A percentile compares a stretch with the other conserved stretches of the same genome.
phyloP scores from a whole-genome alignment of 2,329 filamentous ascomycete species.

The Claviceps arundinis region DNA sequence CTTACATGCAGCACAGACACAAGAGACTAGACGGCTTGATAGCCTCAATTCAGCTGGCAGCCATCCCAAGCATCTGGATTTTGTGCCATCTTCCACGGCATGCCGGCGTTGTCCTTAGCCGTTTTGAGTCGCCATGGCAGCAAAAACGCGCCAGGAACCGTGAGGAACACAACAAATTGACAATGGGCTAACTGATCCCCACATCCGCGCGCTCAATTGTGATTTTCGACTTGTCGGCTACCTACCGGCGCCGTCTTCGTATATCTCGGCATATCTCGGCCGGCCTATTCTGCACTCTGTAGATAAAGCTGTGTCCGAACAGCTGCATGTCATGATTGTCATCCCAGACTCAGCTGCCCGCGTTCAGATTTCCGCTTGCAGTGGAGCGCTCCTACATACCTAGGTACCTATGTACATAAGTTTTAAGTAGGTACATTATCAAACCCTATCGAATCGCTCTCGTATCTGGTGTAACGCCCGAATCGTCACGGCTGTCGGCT shows the following conservation, averaged over 20 bases:
- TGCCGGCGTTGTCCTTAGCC: not conserved
- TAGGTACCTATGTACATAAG: no score
- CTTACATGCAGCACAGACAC: not conserved
- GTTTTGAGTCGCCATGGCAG: slow-evolving; percentile 12
- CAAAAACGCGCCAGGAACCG: slow-evolving; percentile 6
- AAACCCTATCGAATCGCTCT: not conserved
- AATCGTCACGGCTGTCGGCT: not conserved
- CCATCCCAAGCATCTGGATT: no score
- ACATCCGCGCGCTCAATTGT: not conserved
- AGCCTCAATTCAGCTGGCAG: not conserved
- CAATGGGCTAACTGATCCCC: slow-evolving; percentile 2
- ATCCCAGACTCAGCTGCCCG: no score
- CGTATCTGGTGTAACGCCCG: not conserved
- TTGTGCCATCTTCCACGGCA: no score
- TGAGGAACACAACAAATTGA: slow-evolving; percentile 2
- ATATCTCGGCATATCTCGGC: not conserved
- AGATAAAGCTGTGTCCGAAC: no score
- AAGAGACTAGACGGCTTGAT: not conserved
- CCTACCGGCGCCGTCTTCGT: no score
- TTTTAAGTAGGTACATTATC: not conserved
- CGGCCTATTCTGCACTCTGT: not conserved
- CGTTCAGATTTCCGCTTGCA: not conserved
- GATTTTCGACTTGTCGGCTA: no score
- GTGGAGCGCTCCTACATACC: not conserved
- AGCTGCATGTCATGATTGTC: no score